Evolutionary conservation across 2,329 filamentous ascomycete genomes (phyloP).

Genomic region (Cladosporium sp.): DNA sequence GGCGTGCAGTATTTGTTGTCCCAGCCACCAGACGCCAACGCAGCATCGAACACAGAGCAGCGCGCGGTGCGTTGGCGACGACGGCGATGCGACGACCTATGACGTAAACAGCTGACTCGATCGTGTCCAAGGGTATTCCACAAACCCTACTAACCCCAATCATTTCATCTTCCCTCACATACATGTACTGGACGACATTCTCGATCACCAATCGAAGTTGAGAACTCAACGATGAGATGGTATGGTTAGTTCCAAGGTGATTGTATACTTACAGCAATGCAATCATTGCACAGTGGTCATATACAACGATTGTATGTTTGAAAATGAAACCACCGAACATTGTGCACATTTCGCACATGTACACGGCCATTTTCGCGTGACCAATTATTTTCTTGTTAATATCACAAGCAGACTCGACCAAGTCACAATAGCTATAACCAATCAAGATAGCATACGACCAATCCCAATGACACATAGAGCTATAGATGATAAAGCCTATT

Average conservation of each 20-base stretch:
- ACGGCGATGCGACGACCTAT: neutral
- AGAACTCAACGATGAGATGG: neutral
- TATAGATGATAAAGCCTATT: neutral
- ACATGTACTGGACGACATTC: neutral
- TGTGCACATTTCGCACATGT: accelerated
- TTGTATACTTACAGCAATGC: neutral
- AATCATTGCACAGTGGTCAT: neutral
- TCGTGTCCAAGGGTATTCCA: no score
- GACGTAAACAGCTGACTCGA: neutral
- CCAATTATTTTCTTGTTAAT: neutral
- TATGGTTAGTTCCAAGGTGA: neutral
- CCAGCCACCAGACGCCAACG: neutral
- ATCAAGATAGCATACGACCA: neutral
- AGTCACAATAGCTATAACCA: neutral
- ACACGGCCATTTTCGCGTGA: neutral
- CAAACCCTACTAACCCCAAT: neutral
- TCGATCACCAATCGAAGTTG: neutral
- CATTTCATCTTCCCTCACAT: neutral
- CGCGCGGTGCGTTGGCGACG: no score
- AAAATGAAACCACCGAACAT: neutral
- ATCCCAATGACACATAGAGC: neutral
- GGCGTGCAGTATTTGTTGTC: neutral
- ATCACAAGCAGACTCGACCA: neutral
- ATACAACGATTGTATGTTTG: neutral
- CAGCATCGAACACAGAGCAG: neutral